Base-by-base conservation (phyloP, 495 filamentous ascomycete species). In the Rhizodiscina lignyota region DNA sequence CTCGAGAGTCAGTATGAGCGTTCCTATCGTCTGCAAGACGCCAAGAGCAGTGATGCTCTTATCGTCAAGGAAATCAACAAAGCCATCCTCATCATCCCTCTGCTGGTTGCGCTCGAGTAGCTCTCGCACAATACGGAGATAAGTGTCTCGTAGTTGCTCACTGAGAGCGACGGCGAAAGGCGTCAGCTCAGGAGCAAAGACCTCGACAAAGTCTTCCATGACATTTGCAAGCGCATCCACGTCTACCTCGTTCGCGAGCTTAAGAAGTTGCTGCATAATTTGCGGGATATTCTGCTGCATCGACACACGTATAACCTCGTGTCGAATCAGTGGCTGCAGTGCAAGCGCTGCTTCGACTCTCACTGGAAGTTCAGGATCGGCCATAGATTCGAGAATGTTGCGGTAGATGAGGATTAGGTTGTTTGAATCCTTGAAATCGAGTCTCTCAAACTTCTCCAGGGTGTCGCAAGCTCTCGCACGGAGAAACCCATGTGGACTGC, bases 201-300 rank as follows among this genome's bases (percentile, higher is more conserved):
- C 89, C 55, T 97, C 89, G 34, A 97, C 89, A 53, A 96, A 96
- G 47, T 97, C 91, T 53, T 97, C 89, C 89, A 94, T 94, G n/a
- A 94, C 85, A 45, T 93, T 93, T n/a, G 85, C 83, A 15, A 94
- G 57, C 13, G 85, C 83, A 55, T 94, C 85, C 34, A 94, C 86
- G 45, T 93, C 85, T 30, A 84, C 84, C 58, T 94, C 85, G 50
- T 94, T 94, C 18, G 89, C 87, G 39, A 97, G 61, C 59, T 96
- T 96, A 21, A 97, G 68, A 12, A 97, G 63, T 56, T 96, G 85
- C 58, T 97, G 89, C 89, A 97, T 97, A 52, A 97, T 94, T 49
- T 92, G 86, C n/a, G 91, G 85, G 36, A 97, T 97, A 55, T 83
- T 94, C 49, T 87, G 74, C 59, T 94, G 84, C 91, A 97, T 96